Evolutionary conservation across 495 filamentous ascomycete genomes (phyloP), one percentile per base, ranked within the genome.

Genomic region (Xylaria castorea): DNA sequence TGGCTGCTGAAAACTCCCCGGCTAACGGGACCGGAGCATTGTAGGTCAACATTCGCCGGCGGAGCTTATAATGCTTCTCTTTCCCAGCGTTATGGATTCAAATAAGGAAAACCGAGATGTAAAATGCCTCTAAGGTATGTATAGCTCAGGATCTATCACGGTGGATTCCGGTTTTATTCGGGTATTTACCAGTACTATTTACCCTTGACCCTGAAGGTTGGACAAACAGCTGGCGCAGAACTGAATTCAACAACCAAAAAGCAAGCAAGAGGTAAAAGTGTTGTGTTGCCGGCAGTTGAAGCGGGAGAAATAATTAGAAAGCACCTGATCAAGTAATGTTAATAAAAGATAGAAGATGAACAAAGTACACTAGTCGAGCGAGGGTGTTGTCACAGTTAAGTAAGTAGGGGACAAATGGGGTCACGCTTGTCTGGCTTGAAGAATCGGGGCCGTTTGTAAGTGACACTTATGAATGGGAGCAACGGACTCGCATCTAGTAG

Each of bases 1-100:
- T 73, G 8, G 76, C 61, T 62, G 83, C 76, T 30, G 81, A 55
- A 30, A 79, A 77, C 40, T 80, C 79, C 38, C 81, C 80, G 65
- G 81, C 82, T 46, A 84, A 71, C 16, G 83, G 67, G 36, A 83
- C 74, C 14, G 83, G 76, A 20, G 77, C 72, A 50, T 84, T 82
- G 78, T 82, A 83, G 38, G 83, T 82, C 40, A 86, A 80, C 83
- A 85, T 85, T 42, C 55, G 78, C 61, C 32, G 40, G 71, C 34
- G 40, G 27, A 55, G 66, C 27, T 18, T 69, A 32, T 25, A 70
- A 44, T 27, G 34, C n/a, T 55, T 36, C 34, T 20, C 25, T 69
- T 61, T 60, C 50, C 18, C 30, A 5, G 36, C 55, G 40, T 6
- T 62, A 58, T 61, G 61, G 63, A 67, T 38, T 60, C 7, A 22